Conservation (phyloP, 164 flowering plant genomes). For the Stephania yunnanensis region DNA sequence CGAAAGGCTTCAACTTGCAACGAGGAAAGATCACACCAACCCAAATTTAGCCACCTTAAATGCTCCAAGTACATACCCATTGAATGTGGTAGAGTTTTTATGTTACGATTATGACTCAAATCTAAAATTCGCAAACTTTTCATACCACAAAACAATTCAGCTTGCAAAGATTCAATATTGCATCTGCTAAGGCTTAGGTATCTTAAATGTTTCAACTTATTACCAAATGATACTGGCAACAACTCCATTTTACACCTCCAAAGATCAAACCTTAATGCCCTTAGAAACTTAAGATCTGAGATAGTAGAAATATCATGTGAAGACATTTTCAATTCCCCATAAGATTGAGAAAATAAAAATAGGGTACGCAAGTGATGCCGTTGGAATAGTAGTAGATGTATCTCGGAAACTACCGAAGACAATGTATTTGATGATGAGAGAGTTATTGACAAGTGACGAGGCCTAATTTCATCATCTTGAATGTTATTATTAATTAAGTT, state of each 20-base stretch:
- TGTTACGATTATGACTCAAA: background rate
- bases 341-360: no score
- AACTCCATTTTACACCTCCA: no score
- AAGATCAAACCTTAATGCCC: background rate
- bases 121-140: background rate
- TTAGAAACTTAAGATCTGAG: background rate
- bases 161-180: background rate
- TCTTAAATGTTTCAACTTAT: background rate
- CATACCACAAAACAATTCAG: conserved; percentile 2
- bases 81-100: background rate
- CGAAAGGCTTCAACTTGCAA: no score
- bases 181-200: background rate
- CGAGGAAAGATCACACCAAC: no score
- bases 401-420: no score
- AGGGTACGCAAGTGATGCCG: no score
- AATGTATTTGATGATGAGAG: no score
- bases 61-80: no score
- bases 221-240: background rate
- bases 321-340: no score
- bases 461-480: background rate
- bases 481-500: background rate
- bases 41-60: no score
- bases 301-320: background rate
- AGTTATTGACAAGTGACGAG: background rate
- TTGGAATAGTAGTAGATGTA: no score